Evolutionary conservation across 495 filamentous ascomycete genomes (phyloP).

Genomic region (Hyaloscypha hepaticicola): DNA sequence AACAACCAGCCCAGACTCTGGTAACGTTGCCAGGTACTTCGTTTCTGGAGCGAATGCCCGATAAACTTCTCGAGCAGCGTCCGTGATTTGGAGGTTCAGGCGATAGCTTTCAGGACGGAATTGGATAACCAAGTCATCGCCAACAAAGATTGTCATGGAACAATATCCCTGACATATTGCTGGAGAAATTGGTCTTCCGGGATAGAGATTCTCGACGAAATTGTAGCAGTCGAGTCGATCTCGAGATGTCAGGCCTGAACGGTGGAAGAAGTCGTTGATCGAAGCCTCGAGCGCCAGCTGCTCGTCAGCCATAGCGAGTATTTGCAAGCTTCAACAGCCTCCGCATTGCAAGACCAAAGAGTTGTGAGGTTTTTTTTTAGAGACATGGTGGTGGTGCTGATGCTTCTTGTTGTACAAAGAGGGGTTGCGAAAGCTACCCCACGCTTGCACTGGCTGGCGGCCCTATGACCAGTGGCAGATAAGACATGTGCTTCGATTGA

Average conservation of each 20-base stretch:
- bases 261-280: conserved; percentile 26
- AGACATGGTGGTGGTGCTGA: too few species aligned
- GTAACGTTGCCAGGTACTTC: conserved; percentile 13
- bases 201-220: conserved; percentile 19
- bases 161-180: conserved; percentile 50
- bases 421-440: background rate
- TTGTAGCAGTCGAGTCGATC: conserved; percentile 21
- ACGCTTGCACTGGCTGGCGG: conserved; percentile 8
- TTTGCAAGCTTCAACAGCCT: too few species aligned
- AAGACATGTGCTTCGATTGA: conserved; percentile 2
- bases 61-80: conserved; percentile 41
- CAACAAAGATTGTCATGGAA: conserved; percentile 48
- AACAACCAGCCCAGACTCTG: conserved; percentile 32
- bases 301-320: background rate
- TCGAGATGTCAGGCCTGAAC: conserved; percentile 18
- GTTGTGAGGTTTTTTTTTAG: too few species aligned
- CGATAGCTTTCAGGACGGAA: conserved; percentile 46
- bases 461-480: conserved; percentile 6
- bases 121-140: conserved; percentile 44
- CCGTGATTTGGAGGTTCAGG: conserved; percentile 42
- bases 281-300: conserved; percentile 31
- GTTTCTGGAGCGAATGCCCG: conserved; percentile 40
- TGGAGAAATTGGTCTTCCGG: conserved; percentile 25
- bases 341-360: too few species aligned
- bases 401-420: conserved; percentile 7